Evolutionary conservation across 1,284 basidiomycete species (phyloP).

Genomic region (Ustilago sp.): DNA sequence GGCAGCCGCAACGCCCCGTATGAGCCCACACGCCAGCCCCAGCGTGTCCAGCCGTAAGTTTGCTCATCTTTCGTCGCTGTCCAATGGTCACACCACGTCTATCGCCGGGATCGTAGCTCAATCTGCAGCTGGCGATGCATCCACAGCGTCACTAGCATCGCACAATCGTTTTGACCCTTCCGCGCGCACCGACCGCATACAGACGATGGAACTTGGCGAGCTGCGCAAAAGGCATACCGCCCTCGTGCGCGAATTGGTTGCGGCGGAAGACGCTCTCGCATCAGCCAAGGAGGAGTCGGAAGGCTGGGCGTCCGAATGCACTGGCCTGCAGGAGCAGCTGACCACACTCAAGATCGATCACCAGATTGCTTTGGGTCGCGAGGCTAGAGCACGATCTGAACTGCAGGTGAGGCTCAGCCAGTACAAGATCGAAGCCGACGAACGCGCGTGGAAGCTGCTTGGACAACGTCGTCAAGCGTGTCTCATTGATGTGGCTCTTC

Average conservation of each 20-base stretch:
- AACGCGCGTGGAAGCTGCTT: slow-evolving; percentile 42
- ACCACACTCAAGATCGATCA: slow-evolving; percentile 19
- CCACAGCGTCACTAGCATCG: slow-evolving; percentile 19
- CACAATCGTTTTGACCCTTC: slow-evolving; percentile 39
- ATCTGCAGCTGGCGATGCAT: slow-evolving; percentile 11
- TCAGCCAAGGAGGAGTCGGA: slow-evolving; percentile 48
- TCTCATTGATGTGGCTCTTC: slow-evolving; percentile 34
- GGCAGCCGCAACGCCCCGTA: slow-evolving; percentile 22
- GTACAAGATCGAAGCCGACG: slow-evolving; percentile 52
- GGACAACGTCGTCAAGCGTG: slow-evolving; percentile 23
- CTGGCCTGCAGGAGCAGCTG: slow-evolving; percentile 42
- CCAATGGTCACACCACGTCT: slow-evolving; percentile 24
- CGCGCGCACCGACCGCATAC: slow-evolving; percentile 38
- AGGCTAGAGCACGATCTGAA: slow-evolving; percentile 24
- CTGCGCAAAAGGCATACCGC: slow-evolving; percentile 35
- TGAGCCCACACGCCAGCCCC: slow-evolving; percentile 48
- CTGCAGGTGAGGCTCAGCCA: slow-evolving; percentile 34
- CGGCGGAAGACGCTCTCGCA: slow-evolving; percentile 29
- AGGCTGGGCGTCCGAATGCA: slow-evolving; percentile 52
- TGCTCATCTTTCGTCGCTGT: slow-evolving; percentile 35
- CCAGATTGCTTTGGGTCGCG: slow-evolving; percentile 23
- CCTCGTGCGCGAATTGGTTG: slow-evolving; percentile 26
- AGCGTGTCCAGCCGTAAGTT: slow-evolving; percentile 48
- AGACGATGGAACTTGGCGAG: slow-evolving; percentile 44
- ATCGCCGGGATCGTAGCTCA: not conserved